phyloP scores from a whole-genome alignment of 2,329 filamentous ascomycete species.

The Penicillium sp. region DNA sequence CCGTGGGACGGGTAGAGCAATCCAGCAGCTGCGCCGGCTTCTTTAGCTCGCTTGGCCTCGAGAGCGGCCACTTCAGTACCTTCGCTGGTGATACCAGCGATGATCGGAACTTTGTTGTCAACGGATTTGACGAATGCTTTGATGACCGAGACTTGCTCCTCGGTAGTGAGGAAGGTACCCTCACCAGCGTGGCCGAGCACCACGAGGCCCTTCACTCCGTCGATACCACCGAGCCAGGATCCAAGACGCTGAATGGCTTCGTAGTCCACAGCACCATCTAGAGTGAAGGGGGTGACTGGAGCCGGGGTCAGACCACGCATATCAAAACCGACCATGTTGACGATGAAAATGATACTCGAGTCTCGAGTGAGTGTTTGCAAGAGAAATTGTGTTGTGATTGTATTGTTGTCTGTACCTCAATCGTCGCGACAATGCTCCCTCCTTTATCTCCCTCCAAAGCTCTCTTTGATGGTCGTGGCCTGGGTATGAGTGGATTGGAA shows the following conservation, averaged over 20 bases:
- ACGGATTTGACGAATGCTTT: slow-evolving; percentile 60
- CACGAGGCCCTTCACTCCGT: slow-evolving; percentile 59
- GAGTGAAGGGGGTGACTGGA: slow-evolving; percentile 60
- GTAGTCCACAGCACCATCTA: slow-evolving; percentile 57
- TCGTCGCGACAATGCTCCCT: not conserved
- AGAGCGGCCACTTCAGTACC: slow-evolving; percentile 60
- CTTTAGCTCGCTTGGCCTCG: slow-evolving; percentile 58
- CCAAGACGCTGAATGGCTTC: slow-evolving; percentile 60
- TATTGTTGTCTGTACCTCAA: not conserved
- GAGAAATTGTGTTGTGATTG: not conserved
- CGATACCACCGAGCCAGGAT: slow-evolving; percentile 60
- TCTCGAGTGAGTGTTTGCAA: no score
- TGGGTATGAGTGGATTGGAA: not conserved
- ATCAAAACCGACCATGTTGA: slow-evolving; percentile 46
- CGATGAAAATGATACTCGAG: not conserved
- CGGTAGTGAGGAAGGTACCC: slow-evolving; percentile 59
- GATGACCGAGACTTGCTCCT: slow-evolving; percentile 59
- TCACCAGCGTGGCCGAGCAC: slow-evolving; percentile 63
- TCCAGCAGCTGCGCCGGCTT: slow-evolving; percentile 58
- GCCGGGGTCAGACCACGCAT: slow-evolving; percentile 58
- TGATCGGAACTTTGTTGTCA: slow-evolving; percentile 46
- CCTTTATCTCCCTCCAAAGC: not conserved
- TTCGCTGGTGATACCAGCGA: slow-evolving; percentile 54
- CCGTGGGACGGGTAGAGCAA: slow-evolving; percentile 61
- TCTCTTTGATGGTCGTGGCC: not conserved